Conservation (phyloP, 768 basidiomycete genomes). For the Imleria badia region DNA sequence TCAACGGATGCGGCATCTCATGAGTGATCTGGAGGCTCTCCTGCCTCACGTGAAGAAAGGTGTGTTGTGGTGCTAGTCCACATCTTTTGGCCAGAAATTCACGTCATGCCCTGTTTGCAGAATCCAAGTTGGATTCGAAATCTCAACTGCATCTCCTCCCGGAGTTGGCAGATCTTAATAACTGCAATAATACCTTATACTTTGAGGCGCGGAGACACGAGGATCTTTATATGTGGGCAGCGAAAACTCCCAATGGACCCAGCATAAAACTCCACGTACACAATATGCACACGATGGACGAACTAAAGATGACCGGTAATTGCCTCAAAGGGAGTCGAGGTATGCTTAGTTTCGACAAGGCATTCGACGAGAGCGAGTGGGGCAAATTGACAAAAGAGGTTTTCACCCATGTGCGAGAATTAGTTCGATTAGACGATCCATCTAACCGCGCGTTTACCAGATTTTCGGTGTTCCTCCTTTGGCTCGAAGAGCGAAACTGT, state of each 20-base stretch:
- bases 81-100: background rate
- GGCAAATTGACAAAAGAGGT: conserved; percentile 87
- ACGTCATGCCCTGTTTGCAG: conserved; percentile 40
- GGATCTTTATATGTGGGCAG: conserved; percentile 95
- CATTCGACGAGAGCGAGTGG: conserved; percentile 88
- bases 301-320: conserved; percentile 99
- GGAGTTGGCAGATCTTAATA: conserved; percentile 94
- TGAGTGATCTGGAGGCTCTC: conserved; percentile 89
- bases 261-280: conserved; percentile 97
- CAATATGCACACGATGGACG: conserved; percentile 99
- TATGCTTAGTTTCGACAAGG: conserved; percentile 86
- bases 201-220: conserved; percentile 96
- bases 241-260: conserved; percentile 96
- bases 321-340: conserved; percentile 95
- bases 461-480: conserved; percentile 92
- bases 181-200: conserved; percentile 96
- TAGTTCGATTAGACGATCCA: background rate
- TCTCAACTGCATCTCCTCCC: conserved; percentile 90
- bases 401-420: conserved; percentile 76
- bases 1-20: conserved; percentile 94
- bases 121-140: conserved; percentile 97
- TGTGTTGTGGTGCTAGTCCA: conserved; percentile 37
- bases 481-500: conserved; percentile 92
- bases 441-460: conserved; percentile 40
- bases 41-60: conserved; percentile 98